Evolutionary conservation across 1,284 basidiomycete genomes (phyloP).

Genomic region (Fistulinella cinereoalba): DNA sequence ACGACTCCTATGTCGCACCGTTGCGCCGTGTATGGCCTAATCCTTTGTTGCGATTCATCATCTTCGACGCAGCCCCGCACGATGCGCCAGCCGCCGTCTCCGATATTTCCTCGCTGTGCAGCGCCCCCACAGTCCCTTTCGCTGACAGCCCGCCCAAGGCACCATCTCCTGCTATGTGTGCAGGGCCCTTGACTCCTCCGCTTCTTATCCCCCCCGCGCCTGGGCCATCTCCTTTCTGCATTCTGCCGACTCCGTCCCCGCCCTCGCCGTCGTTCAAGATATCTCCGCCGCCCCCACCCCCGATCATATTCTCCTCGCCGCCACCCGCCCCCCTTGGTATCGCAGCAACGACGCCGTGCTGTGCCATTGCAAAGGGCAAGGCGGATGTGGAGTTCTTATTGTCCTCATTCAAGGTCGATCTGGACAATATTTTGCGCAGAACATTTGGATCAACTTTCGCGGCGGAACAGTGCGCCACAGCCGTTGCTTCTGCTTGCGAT

Average conservation of each 20-base stretch:
- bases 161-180: slow-evolving; percentile 8
- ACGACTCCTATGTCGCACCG: slow-evolving; percentile 47
- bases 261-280: too few relatives aligned
- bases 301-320: too few relatives aligned
- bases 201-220: too few relatives aligned
- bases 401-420: slow-evolving; percentile 56
- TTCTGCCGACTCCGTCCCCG: too few relatives aligned
- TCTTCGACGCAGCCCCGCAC: slow-evolving; percentile 50
- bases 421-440: slow-evolving; percentile 48
- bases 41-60: slow-evolving; percentile 59
- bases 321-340: too few relatives aligned
- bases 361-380: slow-evolving; percentile 51
- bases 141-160: slow-evolving; percentile 1
- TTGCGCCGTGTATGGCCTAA: slow-evolving; percentile 53
- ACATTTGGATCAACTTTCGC: slow-evolving; percentile 41
- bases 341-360: slow-evolving; percentile 36
- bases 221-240: neutral
- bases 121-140: neutral
- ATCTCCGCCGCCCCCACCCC: neutral
- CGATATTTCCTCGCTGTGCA: slow-evolving; percentile 7
- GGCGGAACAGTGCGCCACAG: neutral
- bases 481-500: neutral
- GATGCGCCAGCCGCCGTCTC: slow-evolving; percentile 29
- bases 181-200: too few relatives aligned
- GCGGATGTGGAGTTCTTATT: slow-evolving; percentile 54